Conservation (phyloP, 306 rosid species). For the Glycine latifolia region DNA sequence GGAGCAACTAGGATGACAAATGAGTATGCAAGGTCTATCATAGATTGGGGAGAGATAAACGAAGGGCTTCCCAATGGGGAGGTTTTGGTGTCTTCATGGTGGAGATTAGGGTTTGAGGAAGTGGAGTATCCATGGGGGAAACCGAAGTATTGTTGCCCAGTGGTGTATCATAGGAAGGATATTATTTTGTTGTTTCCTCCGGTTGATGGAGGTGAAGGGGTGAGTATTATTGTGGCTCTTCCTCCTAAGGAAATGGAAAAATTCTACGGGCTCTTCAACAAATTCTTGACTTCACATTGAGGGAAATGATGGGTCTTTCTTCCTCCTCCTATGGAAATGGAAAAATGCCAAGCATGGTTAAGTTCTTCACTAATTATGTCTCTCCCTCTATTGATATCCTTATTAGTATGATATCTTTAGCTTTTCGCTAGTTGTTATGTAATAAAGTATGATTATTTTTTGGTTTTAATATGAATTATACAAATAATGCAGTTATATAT, state of each 20-base stretch:
- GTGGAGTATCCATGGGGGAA: slow-evolving; percentile 21
- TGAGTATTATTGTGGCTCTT: slow-evolving; percentile 20
- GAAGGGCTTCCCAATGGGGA: slow-evolving; percentile 8
- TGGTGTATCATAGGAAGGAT: slow-evolving; percentile 13
- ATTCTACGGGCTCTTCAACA: not conserved
- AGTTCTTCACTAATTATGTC: no score
- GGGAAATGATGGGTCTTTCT: no score
- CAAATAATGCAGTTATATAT: not conserved
- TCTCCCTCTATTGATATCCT: no score
- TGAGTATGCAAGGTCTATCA: slow-evolving; percentile 16
- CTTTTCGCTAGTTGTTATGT: not conserved
- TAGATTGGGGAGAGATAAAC: slow-evolving; percentile 19
- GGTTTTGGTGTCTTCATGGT: slow-evolving; percentile 26
- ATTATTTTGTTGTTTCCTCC: slow-evolving; percentile 23
- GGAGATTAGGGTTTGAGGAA: slow-evolving; percentile 25
- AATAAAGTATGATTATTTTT: not conserved
- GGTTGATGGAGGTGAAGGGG: not conserved
- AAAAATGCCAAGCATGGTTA: no score
- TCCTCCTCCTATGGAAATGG: no score
- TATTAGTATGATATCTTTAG: not conserved
- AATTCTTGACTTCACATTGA: not conserved
- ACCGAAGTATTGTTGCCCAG: slow-evolving; percentile 27
- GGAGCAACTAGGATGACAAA: not conserved
- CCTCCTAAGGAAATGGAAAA: slow-evolving; percentile 22
- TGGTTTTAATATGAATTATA: not conserved